Evolutionary conservation across 2,329 filamentous ascomycete species (phyloP), one percentile per base, ranked within the genome.

Genomic region (Cladophialophora exuberans): DNA sequence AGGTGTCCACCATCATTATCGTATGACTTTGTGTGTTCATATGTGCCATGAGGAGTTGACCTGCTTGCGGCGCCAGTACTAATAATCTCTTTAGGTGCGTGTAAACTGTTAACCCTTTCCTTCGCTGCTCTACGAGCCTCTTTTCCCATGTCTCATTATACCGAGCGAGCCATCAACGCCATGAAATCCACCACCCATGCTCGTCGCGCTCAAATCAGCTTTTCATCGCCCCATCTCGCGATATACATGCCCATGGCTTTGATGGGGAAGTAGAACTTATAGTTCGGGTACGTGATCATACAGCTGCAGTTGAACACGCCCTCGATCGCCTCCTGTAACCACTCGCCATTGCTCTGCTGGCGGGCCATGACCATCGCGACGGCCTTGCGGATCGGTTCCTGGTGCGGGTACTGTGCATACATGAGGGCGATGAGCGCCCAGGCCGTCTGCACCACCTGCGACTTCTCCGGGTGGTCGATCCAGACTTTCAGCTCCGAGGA

Each of bases 241-340:
- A 87, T 84, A 78, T 90, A 99, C 83, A 97, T 87, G 4, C 94
- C 94, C 61, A 99, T 72, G 1, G 94, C 94, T 75, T 95, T 96
- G 69, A 97, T 88, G 1, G 93, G 86, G 73, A 97, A 99, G 55
- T 88, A 89, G 71, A 96, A 94, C 77, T 97, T 99, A 79, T 99
- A 99, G 78, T 99, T 99, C 38, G 93, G 93, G 69, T 99, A 99
- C 0, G 90, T 94, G 62, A 99, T 99, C 90, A 97, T 97, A 79
- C 85, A 97, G 67, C 87, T 94, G 78, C 97, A 96, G 75, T 99
- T 99, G 75, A 99, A 99, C 9, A 99, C 94, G 2, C 94, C 94
- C 72, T 99, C 94, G 65, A 99, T 97, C 1, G 88, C 87, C 72
- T 97, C 94, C 70, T 97, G 92, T 63, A 89, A 70, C 94, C 94